Conservation (phyloP, 2,329 filamentous ascomycete species). For the Fusarium compactum region DNA sequence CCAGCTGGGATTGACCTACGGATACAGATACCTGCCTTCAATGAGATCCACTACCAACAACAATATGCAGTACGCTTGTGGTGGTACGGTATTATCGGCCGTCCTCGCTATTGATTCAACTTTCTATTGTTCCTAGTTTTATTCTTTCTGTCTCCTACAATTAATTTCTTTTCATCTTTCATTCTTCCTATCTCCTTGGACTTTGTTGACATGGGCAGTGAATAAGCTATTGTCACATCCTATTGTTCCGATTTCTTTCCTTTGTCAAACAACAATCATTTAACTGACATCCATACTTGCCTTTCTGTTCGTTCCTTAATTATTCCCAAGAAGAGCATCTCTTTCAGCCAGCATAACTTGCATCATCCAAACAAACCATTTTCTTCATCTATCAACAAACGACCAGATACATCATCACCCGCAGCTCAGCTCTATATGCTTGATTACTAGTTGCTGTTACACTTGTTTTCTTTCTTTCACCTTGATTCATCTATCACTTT, state of each 20-base stretch:
- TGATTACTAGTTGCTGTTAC: conserved; percentile 19
- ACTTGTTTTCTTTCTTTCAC: conserved; percentile 5
- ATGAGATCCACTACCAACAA: conserved; percentile 27
- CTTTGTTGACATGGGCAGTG: conserved; percentile 23
- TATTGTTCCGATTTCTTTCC: conserved; percentile 36
- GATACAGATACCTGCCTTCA: conserved; percentile 4
- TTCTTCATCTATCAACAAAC: conserved; percentile 15
- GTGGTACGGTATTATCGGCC: conserved; percentile 36
- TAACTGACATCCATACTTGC: not conserved
- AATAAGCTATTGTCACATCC: conserved; percentile 22
- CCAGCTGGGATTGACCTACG: conserved; percentile 25
- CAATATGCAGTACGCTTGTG: conserved; percentile 21
- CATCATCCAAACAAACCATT: conserved; percentile 6
- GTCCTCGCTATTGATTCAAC: conserved; percentile 23
- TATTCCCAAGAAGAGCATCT: conserved; percentile 19
- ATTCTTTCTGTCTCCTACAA: conserved; percentile 18
- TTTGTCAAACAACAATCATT: conserved; percentile 39
- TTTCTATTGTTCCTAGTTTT: conserved; percentile 19
- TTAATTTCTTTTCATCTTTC: conserved; percentile 9
- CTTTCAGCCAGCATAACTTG: conserved; percentile 8
- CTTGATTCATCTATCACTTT: not conserved
- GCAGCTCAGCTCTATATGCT: conserved; percentile 21
- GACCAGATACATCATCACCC: conserved; percentile 24
- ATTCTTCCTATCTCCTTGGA: conserved; percentile 1
- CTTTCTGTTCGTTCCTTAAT: conserved; percentile 27